These are phyloP conservation scores for Pseudogymnoascus sp. DNA, from an alignment of 2,329 filamentous ascomycete species.

Conservation along the genomic window DNA sequence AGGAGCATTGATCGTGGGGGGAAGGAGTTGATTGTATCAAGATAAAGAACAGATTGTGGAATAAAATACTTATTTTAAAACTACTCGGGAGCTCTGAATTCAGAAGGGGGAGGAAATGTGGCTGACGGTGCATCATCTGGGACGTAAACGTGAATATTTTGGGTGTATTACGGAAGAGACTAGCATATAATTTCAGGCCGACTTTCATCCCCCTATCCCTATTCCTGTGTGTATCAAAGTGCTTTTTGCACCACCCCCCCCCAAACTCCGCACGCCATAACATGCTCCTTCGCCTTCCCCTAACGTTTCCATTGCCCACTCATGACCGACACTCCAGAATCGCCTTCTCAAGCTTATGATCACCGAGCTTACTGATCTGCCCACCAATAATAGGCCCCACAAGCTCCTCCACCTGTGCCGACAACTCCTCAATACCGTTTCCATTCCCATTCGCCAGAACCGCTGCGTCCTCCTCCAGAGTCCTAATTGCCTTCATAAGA, in stretches of 20 bases:
- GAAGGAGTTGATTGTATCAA: conserved; percentile 10
- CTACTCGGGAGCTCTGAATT: neutral
- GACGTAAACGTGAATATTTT: neutral
- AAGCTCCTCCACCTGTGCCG: conserved; percentile 25
- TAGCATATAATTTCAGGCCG: neutral
- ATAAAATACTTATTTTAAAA: conserved; percentile 1
- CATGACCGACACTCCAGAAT: conserved; percentile 20
- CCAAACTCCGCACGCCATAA: conserved; percentile 1
- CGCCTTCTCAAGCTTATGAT: conserved; percentile 25
- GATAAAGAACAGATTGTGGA: conserved; percentile 11
- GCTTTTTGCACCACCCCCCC: neutral
- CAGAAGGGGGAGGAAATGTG: neutral
- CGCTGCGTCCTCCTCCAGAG: conserved; percentile 38
- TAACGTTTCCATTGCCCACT: neutral
- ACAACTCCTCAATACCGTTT: conserved; percentile 17
- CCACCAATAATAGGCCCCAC: conserved; percentile 26
- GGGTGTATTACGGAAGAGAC: neutral
- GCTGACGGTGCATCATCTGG: neutral
- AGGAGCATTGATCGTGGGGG: neutral
- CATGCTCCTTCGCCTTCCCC: neutral
- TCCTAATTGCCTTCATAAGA: conserved; percentile 49
- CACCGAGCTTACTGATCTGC: conserved; percentile 20
- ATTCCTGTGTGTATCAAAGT: neutral
- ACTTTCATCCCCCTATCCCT: neutral
- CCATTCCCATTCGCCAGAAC: conserved; percentile 20